Evolutionary conservation across 805 yeast species (phyloP).

Genomic region (Tetrapisispora pingtungensis): DNA sequence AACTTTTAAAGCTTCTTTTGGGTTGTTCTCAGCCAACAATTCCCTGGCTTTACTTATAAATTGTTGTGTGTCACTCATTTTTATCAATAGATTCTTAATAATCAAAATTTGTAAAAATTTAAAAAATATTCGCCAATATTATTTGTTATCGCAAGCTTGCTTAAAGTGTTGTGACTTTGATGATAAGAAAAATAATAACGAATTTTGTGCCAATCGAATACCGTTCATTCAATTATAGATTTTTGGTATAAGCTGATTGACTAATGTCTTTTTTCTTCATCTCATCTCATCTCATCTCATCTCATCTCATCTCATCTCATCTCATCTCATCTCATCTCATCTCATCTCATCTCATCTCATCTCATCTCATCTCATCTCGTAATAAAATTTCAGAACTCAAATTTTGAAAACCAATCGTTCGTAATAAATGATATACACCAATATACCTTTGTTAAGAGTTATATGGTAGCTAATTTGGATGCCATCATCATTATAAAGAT

Average conservation of each 20-base stretch:
- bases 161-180: too few relatives aligned
- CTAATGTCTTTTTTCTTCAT: too few relatives aligned
- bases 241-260: too few relatives aligned
- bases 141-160: too few relatives aligned
- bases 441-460: too few relatives aligned
- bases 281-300: background rate
- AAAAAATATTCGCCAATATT: too few relatives aligned
- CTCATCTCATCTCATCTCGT: background rate
- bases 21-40: slow-evolving; percentile 18
- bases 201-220: too few relatives aligned
- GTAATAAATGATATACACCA: background rate
- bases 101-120: too few relatives aligned
- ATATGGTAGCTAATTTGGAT: too few relatives aligned
- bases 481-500: too few relatives aligned
- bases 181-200: too few relatives aligned
- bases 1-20: slow-evolving; percentile 29
- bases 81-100: background rate
- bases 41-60: slow-evolving; percentile 17
- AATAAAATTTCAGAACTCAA: background rate
- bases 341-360: background rate
- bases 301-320: slow-evolving; percentile 4
- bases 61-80: slow-evolving; percentile 12
- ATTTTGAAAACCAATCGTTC: background rate
- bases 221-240: too few relatives aligned
- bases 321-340: background rate